Evolutionary conservation across 2,329 filamentous ascomycete species (phyloP), one percentile per base, ranked within the genome.

Genomic region (Fusarium haematococcum): DNA sequence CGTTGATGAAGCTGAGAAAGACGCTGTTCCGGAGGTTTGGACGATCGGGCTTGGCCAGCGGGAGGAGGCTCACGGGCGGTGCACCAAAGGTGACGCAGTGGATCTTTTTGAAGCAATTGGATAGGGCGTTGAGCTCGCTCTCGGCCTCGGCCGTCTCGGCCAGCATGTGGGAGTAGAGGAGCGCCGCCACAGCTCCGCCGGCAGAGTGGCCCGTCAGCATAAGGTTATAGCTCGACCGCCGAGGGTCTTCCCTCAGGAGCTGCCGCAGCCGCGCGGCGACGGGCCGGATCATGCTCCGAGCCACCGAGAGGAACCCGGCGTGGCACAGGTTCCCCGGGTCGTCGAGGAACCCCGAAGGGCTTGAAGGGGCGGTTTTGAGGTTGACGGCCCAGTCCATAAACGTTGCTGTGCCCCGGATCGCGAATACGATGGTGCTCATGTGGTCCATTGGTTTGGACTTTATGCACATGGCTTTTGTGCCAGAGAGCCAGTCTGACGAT

Each of bases 351-450:
- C 89, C 90, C 0, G 79, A 80, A 0, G 95, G 94, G 2, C 90
- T 86, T 0, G 88, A 86, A 0, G 94, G 94, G 0, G 88, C 90
- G 2, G 89, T 89, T 59, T 93, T 90, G 63, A 97, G 88, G 80
- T 97, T 97, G 54, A 97, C 93, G 2, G 93, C 89, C 95, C 95
- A 97, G 83, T 97, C 95, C 85, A 93, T 91, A 76, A 97, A 93
- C 8, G 90, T 93, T 27, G 94, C 91, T 1, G 92, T 95, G 23
- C 95, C 95, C 23, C 95, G 90, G 71, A 97, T 94, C 16, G 95
- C 94, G 78, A 97, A 94, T 13, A 97, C 92, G 65, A 97, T 92
- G 20, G 92, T 92, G 79, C 94, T 91, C 84, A 92, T 91, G 77
- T 94, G 88, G 78, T 97, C 94, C 80, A 95, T 90, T 2, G 94